Evolutionary conservation across 441 rosid species (phyloP).

Genomic region (Capsella rubella): DNA sequence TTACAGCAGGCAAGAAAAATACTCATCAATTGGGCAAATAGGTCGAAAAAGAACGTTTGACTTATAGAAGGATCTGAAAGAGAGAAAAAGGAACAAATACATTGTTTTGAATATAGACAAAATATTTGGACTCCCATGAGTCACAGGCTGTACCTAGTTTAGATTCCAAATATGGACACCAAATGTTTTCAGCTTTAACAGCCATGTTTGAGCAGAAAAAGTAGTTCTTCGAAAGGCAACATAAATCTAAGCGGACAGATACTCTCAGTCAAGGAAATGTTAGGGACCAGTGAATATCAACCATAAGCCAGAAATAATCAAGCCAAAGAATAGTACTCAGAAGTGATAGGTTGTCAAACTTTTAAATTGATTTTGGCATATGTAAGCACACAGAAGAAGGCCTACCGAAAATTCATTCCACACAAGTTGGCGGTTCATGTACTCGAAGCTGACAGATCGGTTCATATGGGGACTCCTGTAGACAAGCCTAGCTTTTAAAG

Average conservation of each 20-base stretch:
- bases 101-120: conserved; percentile 13
- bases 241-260: conserved; percentile 19
- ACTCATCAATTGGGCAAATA: conserved; percentile 11
- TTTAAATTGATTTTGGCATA: conserved; percentile 12
- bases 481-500: conserved; percentile 89
- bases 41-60: conserved; percentile 7
- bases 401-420: conserved; percentile 99
- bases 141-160: conserved; percentile 12
- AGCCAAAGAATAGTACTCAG: conserved; percentile 16
- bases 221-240: conserved; percentile 13
- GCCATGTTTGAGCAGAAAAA: conserved; percentile 15
- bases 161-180: conserved; percentile 22
- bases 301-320: conserved; percentile 17
- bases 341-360: conserved; percentile 22
- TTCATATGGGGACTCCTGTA: conserved; percentile 91
- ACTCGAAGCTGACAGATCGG: conserved; percentile 96
- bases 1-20: conserved; percentile 5
- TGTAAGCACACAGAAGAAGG: conserved; percentile 19
- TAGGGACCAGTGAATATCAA: conserved; percentile 24
- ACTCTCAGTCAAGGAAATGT: conserved; percentile 6
- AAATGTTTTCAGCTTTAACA: conserved; percentile 10
- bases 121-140: conserved; percentile 1
- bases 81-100: not conserved
- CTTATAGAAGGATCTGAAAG: conserved; percentile 4
- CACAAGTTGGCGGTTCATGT: conserved; percentile 96